Evolutionary conservation across 257 asterid species (phyloP), one percentile per base, ranked within the genome.

Genomic region (Striga asiatica): DNA sequence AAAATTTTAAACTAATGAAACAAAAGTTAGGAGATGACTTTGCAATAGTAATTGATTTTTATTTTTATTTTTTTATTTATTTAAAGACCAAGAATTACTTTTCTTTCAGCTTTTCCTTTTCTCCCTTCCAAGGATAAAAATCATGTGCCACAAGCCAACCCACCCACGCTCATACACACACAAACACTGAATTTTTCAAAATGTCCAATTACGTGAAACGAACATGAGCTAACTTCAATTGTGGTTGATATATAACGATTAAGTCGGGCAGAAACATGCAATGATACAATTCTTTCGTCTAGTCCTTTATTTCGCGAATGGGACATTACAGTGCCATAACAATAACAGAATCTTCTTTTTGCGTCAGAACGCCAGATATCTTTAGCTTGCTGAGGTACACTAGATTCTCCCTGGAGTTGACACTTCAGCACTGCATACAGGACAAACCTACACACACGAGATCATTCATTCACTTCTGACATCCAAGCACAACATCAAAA

Each of bases 381-480:
- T 56, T 49, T 37, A 45, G 62, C 47, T 50, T 61, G 64, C 8
- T 41, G 48, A 11, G 19, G 41, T 41, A 38, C n/a, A 11, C 71
- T 79, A 85, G 77, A 81, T 76, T 72, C 65, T 81, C 60, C 78
- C 92, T 2, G 84, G 63, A 45, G 82, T 53, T 7, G 96, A 82
- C 23, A 91, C 94, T 74, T 91, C 96, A 4, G 85, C 72, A 46
- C 83, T 77, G 83, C 98, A 91, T 39, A 91, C 85, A 0, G 98
- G 98, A 62, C 96, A 91, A 54, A 87, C 92, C 97, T 89, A 74
- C 81, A 81, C 28, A 46, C 50, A 16, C 47, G n/a, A 14, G 27
- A n/a, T 34, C 41, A 51, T 62, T 41, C 20, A 27, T 24, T 50
- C 53, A 12, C 18, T 43, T 22, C 13, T 9, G 18, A 23, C 48